Base-by-base conservation (phyloP, 345 rosid genomes). In the Linum lewisii region DNA sequence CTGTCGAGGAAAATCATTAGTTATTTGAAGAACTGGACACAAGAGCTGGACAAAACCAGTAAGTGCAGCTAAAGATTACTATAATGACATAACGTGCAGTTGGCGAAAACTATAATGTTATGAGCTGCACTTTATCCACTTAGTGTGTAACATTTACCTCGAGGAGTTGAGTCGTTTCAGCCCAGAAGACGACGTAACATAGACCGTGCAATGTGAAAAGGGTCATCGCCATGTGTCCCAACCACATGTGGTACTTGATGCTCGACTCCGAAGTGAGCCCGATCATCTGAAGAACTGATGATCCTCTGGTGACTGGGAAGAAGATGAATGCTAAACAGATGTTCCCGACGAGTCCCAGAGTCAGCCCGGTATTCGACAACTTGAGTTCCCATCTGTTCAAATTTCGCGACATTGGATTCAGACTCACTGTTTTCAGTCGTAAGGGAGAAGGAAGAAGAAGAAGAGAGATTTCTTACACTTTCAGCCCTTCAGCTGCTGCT, bases 101-200 rank as follows among this genome's bases (percentile, higher is more conserved):
- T n/a, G n/a, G n/a, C n/a, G n/a, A n/a, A n/a, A n/a, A n/a, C n/a
- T n/a, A n/a, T n/a, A n/a, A n/a, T n/a, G n/a, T n/a, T n/a, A n/a
- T n/a, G n/a, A n/a, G n/a, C n/a, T n/a, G n/a, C n/a, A n/a, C n/a
- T n/a, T n/a, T n/a, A n/a, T n/a, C n/a, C n/a, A n/a, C n/a, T n/a
- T n/a, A n/a, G n/a, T n/a, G n/a, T n/a, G 16, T 29, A 29, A 5
- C 34, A 8, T 15, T 60, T 56, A 61, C 74, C 69, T 70, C 54
- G 4, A 36, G 61, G 3, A 70, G 38, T 52, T 70, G 66, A 24
- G 56, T 52, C 5, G 74, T 65, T 32, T 25, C 18, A 37, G 50
- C 45, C 74, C 74, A 70, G 15, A 54, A 60, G n/a, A 51, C 16
- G 49, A 51, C 21, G 23, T 50, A 63, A 21, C 58, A 38, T 16